Base-by-base conservation (phyloP, 2,329 filamentous ascomycete species). In the Knoxdaviesia proteae region DNA sequence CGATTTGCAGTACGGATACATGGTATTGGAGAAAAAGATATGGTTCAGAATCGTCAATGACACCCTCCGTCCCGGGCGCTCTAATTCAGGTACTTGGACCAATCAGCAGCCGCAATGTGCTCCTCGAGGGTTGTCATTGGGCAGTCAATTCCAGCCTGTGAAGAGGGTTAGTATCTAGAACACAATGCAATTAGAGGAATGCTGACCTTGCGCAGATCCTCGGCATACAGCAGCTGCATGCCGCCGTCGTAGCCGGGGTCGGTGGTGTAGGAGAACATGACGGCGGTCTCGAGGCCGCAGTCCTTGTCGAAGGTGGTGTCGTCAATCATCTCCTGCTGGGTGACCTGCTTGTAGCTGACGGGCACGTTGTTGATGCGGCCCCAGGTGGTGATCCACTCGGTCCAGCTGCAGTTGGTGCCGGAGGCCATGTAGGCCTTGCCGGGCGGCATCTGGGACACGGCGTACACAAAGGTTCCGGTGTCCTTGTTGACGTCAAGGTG, bases 201-300 rank as follows among this genome's bases (percentile, higher is more conserved):
- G 49, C 58, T 56, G 47, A 67, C 65, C 52, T 62, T 57, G 42
- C 50, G 51, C 34, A 69, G 50, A 47, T 69, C 62, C 41, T 59
- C 54, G 0, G 62, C 64, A 38, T 48, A 63, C 43, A 67, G 43
- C 10, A 68, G 44, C 0, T 56, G 49, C 54, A 61, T 63, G 0
- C 54, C 63, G 1, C 67, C 66, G 46, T 65, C 64, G 43, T 69
- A 69, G 0, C 67, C 67, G 0, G 65, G 64, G 34, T 66, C 56
- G 0, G 59, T 62, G 7, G 56, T 58, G 46, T 69, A 70, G 1
- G 52, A 47, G 38, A 61, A 68, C 66, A 70, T 69, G 45, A 60
- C 50, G 4, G 58, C 58, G 0, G 62, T 53, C 47, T 70, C 67
- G 0, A 58, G 50, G 0, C 64, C 65, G 2, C 57, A 56, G 3